Base-by-base conservation (phyloP, 768 basidiomycete species). In the Asterophora parasitica region DNA sequence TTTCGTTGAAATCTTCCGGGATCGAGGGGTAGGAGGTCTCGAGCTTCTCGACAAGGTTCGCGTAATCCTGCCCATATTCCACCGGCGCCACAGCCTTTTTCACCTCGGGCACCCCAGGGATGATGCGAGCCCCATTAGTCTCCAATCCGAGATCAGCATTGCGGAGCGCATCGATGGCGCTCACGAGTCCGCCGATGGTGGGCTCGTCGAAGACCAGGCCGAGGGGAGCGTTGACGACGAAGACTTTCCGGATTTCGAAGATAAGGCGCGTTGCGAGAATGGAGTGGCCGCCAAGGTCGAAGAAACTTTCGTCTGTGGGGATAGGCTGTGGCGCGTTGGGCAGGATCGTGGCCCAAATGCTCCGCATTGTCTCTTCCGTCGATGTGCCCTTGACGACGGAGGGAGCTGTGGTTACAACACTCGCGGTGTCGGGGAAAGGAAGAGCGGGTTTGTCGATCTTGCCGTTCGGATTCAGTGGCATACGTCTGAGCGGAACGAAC, bases 401-500 rank as follows among this genome's bases (percentile, higher is more conserved):
- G n/a, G 65, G 58, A 4, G 62, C 59, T 27, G 66, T 54, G 1
- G 77, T 66, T 33, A 78, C 74, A 34, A 74, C 66, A 1, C 88
- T 83, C 4, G 84, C 88, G 0, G 96, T 98, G 65, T 99, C 96
- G 6, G 96, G 96, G 83, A 98, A 99, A 9, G 96, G 96, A 38
- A 99, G 81, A 0, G 91, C 89, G 0, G 96, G 95, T 62, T 98
- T 99, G 73, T 99, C 96, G 64, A 99, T 86, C 70, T 99, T 99
- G 52, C 96, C 96, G 63, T 98, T 99, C 6, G 96, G 96, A 59
- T 97, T 99, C 42, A 99, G 79, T 15, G 96, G 96, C 89, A 99
- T 95, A 46, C 92, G 86, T 42, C 78, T 79, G 20, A 99, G 78
- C 0, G 96, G 96, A 26, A 99, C 92, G 54, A 97, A 94, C 17